Evolutionary conservation across 78 protist genomes (phyloP).

Genomic region (Protostelium mycophagum): DNA sequence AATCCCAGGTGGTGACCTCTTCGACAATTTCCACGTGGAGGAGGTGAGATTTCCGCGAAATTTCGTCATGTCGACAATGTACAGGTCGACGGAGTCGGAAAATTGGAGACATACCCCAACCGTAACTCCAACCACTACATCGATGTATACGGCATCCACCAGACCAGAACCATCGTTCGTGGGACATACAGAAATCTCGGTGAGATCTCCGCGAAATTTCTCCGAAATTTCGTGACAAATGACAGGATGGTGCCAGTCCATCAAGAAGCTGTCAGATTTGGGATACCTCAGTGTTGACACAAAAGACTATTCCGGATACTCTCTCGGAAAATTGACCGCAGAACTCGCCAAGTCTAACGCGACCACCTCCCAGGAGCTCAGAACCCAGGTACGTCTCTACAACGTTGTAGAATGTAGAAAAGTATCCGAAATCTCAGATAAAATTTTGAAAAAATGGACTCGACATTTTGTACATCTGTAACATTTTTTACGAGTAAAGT

Average conservation of each 20-base stretch:
- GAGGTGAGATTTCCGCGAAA: not conserved
- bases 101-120: conserved; percentile 10
- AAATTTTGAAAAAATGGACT: too few relatives aligned
- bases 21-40: not conserved
- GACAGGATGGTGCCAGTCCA: conserved; percentile 5
- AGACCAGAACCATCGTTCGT: conserved; percentile 16
- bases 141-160: conserved; percentile 1
- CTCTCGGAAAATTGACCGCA: not conserved
- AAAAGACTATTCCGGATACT: not conserved
- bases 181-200: conserved; percentile 12
- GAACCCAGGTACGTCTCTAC: too few relatives aligned
- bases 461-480: too few relatives aligned
- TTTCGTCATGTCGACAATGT: not conserved
- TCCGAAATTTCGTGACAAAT: not conserved
- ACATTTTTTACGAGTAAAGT: not conserved
- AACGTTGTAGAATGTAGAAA: too few relatives aligned
- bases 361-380: not conserved
- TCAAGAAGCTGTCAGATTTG: not conserved
- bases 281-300: not conserved
- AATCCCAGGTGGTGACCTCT: conserved; percentile 7
- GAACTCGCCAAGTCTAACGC: not conserved
- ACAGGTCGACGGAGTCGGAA: not conserved
- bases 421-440: too few relatives aligned
- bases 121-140: conserved; percentile 12
- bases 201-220: not conserved